Percentiles rank a stretch among this genome's conserved stretches.
Evolutionary conservation across 352 stramenopile genomes (phyloP).

Genomic region (Phytopythium helicoides): DNA sequence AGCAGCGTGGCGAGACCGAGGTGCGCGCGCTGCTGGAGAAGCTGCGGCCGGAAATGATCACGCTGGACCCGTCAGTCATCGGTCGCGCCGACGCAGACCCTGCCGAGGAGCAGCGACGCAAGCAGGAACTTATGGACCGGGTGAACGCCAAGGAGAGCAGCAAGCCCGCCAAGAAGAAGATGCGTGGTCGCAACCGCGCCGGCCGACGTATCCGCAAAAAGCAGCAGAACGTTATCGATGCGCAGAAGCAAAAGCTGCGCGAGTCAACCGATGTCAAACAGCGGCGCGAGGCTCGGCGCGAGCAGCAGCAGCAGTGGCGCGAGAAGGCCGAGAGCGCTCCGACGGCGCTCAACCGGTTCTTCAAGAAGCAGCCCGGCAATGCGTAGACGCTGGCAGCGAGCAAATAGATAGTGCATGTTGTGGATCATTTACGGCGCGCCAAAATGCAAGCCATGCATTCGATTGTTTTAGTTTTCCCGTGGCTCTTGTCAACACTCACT

Average conservation of each 20-base stretch:
- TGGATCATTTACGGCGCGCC: not conserved
- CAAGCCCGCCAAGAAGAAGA: conserved; percentile 93
- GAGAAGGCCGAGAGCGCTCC: conserved; percentile 71
- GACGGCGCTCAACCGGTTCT: conserved; percentile 86
- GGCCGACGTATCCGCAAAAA: conserved; percentile 96
- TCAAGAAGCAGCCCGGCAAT: conserved; percentile 50
- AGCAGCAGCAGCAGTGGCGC: conserved; percentile 79
- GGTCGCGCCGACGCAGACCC: conserved; percentile 92
- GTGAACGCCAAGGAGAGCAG: conserved; percentile 63
- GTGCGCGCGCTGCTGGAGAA: conserved; percentile 98
- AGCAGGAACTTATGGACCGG: conserved; percentile 69
- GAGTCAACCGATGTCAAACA: conserved; percentile 81
- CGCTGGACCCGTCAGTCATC: conserved; percentile 93
- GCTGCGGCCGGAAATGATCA: conserved; percentile 98
- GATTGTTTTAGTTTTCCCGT: no score
- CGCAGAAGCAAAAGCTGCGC: conserved; percentile 90
- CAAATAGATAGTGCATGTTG: conserved; percentile 5
- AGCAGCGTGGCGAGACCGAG: conserved; percentile 95
- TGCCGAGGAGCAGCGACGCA: conserved; percentile 81
- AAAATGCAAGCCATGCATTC: no score
- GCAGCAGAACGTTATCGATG: conserved; percentile 97
- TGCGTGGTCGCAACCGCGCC: conserved; percentile 96
- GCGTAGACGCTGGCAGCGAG: conserved; percentile 3
- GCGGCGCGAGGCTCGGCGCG: conserved; percentile 65
- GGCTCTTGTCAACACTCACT: no score